Conservation (phyloP, 495 filamentous ascomycete species). For the Thermochaetoides thermophila region DNA sequence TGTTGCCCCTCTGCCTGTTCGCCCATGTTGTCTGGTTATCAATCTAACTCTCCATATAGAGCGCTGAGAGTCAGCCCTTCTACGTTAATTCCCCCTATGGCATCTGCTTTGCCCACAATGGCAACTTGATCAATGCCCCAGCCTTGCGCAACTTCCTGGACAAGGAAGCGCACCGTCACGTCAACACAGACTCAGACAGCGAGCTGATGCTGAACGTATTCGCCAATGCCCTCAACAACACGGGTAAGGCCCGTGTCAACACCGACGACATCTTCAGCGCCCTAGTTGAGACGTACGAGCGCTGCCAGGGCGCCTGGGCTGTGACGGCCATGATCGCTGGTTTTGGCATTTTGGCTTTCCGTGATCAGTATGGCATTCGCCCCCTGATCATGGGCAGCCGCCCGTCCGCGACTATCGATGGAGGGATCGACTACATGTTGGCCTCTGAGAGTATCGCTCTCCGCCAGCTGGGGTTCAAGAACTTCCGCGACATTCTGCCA, state of each 20-base stretch:
- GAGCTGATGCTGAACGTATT: conserved; percentile 94
- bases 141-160: conserved; percentile 69
- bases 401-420: conserved; percentile 42
- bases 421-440: conserved; percentile 86
- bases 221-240: conserved; percentile 84
- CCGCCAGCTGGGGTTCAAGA: conserved; percentile 67
- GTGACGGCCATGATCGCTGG: conserved; percentile 80
- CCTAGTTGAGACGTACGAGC: conserved; percentile 57
- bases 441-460: conserved; percentile 93
- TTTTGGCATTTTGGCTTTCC: conserved; percentile 80
- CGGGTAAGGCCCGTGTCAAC: conserved; percentile 92
- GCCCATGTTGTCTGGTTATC: not conserved
- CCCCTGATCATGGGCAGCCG: conserved; percentile 73
- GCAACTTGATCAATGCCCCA: conserved; percentile 88
- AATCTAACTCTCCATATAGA: conserved; percentile 14
- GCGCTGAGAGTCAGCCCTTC: conserved; percentile 73
- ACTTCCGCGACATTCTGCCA: conserved; percentile 73
- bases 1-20: conserved; percentile 1
- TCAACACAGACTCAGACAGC: conserved; percentile 92
- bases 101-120: conserved; percentile 48
- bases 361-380: conserved; percentile 76
- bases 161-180: conserved; percentile 78
- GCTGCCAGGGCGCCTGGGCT: conserved; percentile 67
- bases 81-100: conserved; percentile 90
- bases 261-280: conserved; percentile 75